Conservation (phyloP, 108 stramenopile species). For the Phaeodactylum tricornutum region DNA sequence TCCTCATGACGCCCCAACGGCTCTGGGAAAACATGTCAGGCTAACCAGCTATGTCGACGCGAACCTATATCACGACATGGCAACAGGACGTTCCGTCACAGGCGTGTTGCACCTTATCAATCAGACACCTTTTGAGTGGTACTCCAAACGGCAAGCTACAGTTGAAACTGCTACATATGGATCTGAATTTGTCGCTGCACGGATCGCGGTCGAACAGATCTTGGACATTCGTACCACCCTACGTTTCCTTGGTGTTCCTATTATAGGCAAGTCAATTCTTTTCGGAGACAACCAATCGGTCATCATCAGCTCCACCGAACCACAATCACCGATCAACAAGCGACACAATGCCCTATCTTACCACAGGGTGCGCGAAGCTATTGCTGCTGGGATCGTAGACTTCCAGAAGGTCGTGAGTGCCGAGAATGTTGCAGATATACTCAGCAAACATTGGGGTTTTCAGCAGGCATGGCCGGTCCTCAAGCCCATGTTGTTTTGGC, state of each 20-base stretch:
- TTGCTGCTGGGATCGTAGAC: no score
- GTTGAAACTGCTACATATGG: slow-evolving; percentile 37
- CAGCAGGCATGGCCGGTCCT: no score
- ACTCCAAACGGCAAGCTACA: slow-evolving; percentile 19
- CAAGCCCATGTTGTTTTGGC: no score
- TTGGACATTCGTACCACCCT: slow-evolving; percentile 23
- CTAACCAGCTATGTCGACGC: neutral
- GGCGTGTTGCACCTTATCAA: slow-evolving; percentile 23
- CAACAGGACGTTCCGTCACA: slow-evolving; percentile 13
- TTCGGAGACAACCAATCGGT: slow-evolving; percentile 22
- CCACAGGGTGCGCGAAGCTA: no score
- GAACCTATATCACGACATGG: neutral
- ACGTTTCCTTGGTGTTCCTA: slow-evolving; percentile 24
- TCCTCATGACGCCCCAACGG: slow-evolving; percentile 4
- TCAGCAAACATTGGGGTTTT: no score
- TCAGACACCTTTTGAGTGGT: slow-evolving; percentile 19
- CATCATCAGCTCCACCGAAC: no score
- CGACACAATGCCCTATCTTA: no score
- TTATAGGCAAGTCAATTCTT: slow-evolving; percentile 13
- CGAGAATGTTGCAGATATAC: no score
- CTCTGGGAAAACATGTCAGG: neutral
- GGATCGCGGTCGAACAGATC: slow-evolving; percentile 19
- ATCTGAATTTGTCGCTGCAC: slow-evolving; percentile 9
- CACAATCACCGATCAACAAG: no score
- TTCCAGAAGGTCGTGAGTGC: no score